These are phyloP conservation scores for Tephrocybe sp. DNA, from an alignment of 768 basidiomycete genomes.

Conservation along the genomic window DNA sequence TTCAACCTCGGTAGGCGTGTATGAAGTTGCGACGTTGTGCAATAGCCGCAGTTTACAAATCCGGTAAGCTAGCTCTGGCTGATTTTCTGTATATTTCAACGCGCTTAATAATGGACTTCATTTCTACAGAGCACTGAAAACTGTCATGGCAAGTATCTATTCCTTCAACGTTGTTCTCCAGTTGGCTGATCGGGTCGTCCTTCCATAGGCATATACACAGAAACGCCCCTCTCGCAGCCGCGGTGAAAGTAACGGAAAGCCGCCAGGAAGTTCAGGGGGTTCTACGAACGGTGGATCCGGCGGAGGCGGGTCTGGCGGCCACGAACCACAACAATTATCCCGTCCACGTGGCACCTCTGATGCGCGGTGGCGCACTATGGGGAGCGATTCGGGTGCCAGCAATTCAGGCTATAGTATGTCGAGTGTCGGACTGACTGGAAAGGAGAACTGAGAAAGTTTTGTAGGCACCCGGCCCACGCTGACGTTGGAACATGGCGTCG, in stretches of 20 bases:
- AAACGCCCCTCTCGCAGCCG: slow-evolving; percentile 62
- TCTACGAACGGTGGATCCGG: slow-evolving; percentile 24
- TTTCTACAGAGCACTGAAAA: slow-evolving; percentile 63
- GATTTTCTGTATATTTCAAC: slow-evolving; percentile 12
- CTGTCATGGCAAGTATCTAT: slow-evolving; percentile 64
- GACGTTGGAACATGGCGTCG: not conserved
- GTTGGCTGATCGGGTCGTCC: slow-evolving; percentile 6
- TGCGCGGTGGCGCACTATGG: slow-evolving; percentile 46
- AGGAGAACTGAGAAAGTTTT: not conserved
- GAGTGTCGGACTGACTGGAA: not conserved
- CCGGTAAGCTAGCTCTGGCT: slow-evolving; percentile 44
- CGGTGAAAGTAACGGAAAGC: slow-evolving; percentile 41
- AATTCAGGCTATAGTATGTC: slow-evolving; percentile 29
- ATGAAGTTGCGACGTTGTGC: slow-evolving; percentile 92
- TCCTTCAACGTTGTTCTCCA: not conserved
- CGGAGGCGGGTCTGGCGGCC: slow-evolving; percentile 14
- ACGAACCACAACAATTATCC: slow-evolving; percentile 33
- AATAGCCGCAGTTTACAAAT: slow-evolving; percentile 88
- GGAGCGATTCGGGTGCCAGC: slow-evolving; percentile 19
- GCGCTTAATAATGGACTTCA: slow-evolving; percentile 12
- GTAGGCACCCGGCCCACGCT: not conserved
- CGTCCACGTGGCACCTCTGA: slow-evolving; percentile 76
- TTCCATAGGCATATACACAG: slow-evolving; percentile 70
- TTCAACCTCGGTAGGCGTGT: slow-evolving; percentile 85
- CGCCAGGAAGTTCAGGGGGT: slow-evolving; percentile 33